These are phyloP conservation scores for Exobasidium cylindrosporum DNA, from an alignment of 1,284 basidiomycete species.

Conservation along the genomic window DNA sequence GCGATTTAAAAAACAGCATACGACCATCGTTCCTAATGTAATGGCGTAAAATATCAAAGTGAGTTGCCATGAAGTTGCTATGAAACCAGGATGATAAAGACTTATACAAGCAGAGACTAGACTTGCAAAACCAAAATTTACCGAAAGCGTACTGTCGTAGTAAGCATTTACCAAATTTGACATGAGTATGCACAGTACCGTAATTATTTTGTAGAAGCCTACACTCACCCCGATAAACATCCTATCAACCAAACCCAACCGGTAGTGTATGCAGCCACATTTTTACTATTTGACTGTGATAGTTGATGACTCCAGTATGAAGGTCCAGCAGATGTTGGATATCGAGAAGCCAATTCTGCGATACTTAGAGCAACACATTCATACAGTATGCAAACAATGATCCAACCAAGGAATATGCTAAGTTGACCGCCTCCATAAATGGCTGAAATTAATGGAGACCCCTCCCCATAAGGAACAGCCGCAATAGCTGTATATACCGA, in stretches of 20 bases:
- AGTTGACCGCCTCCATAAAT: slow-evolving; percentile 18
- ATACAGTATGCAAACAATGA: slow-evolving; percentile 11
- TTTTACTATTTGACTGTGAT: not conserved
- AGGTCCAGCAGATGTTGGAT: slow-evolving; percentile 13
- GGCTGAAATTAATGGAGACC: slow-evolving; percentile 10
- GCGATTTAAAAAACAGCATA: slow-evolving; percentile 8
- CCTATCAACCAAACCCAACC: slow-evolving; percentile 18
- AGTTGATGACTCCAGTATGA: slow-evolving; percentile 15
- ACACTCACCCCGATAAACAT: not conserved
- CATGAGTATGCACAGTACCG: no score
- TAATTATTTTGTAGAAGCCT: no score
- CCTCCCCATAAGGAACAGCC: slow-evolving; percentile 17
- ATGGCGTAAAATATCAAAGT: slow-evolving; percentile 18
- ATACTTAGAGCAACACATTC: slow-evolving; percentile 14
- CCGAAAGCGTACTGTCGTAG: slow-evolving; percentile 17
- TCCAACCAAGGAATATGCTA: slow-evolving; percentile 16
- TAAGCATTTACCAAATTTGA: no score
- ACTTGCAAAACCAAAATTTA: slow-evolving; percentile 17
- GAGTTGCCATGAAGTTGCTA: slow-evolving; percentile 12
- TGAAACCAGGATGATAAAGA: slow-evolving; percentile 12
- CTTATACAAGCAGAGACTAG: slow-evolving; percentile 9
- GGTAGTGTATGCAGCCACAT: slow-evolving; percentile 12
- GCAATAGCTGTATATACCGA: slow-evolving; percentile 14
- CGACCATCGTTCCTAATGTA: not conserved
- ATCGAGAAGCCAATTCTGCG: slow-evolving; percentile 15